Base-by-base conservation (phyloP, 2,329 filamentous ascomycete species). In the Colletotrichum euphorbiae region DNA sequence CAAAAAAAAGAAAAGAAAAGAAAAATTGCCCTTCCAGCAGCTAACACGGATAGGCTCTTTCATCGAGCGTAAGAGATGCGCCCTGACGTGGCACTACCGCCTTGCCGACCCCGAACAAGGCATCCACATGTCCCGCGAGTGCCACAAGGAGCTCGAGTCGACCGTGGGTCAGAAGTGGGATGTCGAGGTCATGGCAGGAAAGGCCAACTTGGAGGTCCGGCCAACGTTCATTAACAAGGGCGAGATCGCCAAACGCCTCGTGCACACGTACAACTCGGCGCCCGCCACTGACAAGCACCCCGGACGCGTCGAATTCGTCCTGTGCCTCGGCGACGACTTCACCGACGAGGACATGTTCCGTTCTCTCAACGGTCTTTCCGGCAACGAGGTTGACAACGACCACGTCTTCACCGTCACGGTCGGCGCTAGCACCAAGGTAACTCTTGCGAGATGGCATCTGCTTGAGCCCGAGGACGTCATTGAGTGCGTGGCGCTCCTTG, bases 341-440 rank as follows among this genome's bases (percentile, higher is more conserved):
- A 99, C 96, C 6, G 96, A 99, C 77, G 96, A 99, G 85, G 95
- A 97, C 90, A 90, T 90, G 89, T 98, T 98, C 88, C 92, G 93
- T 63, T 91, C 93, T 13, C 85, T 98, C 50, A 89, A 89, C 74
- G 83, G 81, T 0, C 77, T 87, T 4, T 85, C 83, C 2, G 85
- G 82, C 78, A 86, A 75, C 76, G 86, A 78, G 76, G 90, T 80
- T 78, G 85, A 75, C 71, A 80, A 80, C 77, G 82, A 93, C 40
- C 88, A 94, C 75, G 88, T 97, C 70, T 98, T 97, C 80, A 93
- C 93, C 2, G 93, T 97, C 48, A 97, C 94, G 0, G 93, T 98
- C 3, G 96, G 96, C 3, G 91, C 94, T 5, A 96, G 92, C 79
- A 94, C 91, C 62, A 98, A 98, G 84, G 91, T 94, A 75, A 98